These are phyloP conservation scores for Aureobasidium sp. DNA, from an alignment of 2,329 filamentous ascomycete genomes.

Conservation along the genomic window DNA sequence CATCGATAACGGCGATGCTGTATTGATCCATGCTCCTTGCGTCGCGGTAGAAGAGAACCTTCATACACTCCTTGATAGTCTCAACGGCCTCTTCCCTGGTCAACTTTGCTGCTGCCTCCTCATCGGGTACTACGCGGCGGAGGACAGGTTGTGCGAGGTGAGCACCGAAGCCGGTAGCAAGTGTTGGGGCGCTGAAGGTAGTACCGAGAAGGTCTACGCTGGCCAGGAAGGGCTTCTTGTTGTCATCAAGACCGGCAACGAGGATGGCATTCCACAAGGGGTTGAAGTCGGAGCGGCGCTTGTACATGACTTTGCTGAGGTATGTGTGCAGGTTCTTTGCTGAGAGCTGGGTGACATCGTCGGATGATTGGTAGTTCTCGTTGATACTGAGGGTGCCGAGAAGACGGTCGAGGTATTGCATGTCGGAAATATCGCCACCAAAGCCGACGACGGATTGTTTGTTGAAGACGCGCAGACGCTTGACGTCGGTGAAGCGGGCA, in stretches of 20 bases:
- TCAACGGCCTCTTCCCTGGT: conserved; percentile 71
- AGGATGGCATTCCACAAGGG: conserved; percentile 95
- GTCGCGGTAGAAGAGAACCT: conserved; percentile 96
- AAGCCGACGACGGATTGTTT: conserved; percentile 80
- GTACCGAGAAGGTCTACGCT: conserved; percentile 88
- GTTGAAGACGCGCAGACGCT: conserved; percentile 87
- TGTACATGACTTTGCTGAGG: conserved; percentile 91
- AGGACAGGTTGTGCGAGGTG: conserved; percentile 91
- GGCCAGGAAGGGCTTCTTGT: conserved; percentile 78
- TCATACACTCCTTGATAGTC: conserved; percentile 88
- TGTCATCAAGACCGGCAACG: conserved; percentile 78
- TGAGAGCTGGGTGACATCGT: conserved; percentile 49
- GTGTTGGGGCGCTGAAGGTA: conserved; percentile 76
- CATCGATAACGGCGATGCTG: conserved; percentile 82
- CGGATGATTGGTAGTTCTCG: conserved; percentile 67
- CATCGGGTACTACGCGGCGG: conserved; percentile 75
- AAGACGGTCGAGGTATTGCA: conserved; percentile 95
- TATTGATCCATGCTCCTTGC: conserved; percentile 87
- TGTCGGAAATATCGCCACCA: conserved; percentile 94
- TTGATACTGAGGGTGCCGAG: conserved; percentile 78
- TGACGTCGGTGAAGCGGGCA: conserved; percentile 92
- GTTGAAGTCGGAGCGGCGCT: conserved; percentile 89
- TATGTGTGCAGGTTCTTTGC: conserved; percentile 96
- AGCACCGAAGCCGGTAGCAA: conserved; percentile 89
- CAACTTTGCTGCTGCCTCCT: conserved; percentile 65